Conservation (phyloP, 2,329 filamentous ascomycete genomes). For the Arthrobotrys musiformis region DNA sequence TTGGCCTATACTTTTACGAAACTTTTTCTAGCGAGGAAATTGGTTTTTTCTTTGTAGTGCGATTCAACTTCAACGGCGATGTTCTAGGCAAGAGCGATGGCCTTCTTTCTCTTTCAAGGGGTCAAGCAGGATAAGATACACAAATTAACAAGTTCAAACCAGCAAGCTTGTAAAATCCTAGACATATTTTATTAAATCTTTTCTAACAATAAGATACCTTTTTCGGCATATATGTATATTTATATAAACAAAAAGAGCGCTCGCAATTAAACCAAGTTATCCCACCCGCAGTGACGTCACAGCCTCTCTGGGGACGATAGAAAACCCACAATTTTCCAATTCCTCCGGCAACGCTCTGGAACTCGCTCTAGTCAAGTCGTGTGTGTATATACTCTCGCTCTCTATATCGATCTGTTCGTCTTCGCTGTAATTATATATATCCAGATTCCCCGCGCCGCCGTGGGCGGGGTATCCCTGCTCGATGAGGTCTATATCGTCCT, state of each 20-base stretch:
- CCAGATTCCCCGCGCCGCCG: neutral
- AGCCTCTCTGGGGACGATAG: neutral
- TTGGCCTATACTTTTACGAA: conserved; percentile 7
- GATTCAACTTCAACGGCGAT: neutral
- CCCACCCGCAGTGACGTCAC: neutral
- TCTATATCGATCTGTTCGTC: conserved; percentile 18
- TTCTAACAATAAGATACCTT: neutral
- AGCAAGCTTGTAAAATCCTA: neutral
- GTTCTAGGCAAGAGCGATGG: too few species aligned
- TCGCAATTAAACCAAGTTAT: too few species aligned
- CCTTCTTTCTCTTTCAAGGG: too few species aligned
- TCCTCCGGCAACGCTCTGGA: conserved; percentile 35
- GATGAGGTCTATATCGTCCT: conserved; percentile 42
- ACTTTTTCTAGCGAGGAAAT: conserved; percentile 7
- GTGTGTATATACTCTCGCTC: conserved; percentile 29
- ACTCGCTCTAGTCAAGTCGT: conserved; percentile 46
- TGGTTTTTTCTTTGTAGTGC: neutral
- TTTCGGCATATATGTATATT: too few species aligned
- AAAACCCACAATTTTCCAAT: conserved; percentile 25
- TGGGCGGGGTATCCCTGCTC: conserved; percentile 24
- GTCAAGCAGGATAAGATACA: neutral
- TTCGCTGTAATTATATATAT: conserved; percentile 7
- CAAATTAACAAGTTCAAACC: neutral
- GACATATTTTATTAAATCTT: neutral
- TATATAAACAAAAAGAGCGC: neutral